phyloP scores from a whole-genome alignment of 768 basidiomycete genomes.

The Pholiota conissans region DNA sequence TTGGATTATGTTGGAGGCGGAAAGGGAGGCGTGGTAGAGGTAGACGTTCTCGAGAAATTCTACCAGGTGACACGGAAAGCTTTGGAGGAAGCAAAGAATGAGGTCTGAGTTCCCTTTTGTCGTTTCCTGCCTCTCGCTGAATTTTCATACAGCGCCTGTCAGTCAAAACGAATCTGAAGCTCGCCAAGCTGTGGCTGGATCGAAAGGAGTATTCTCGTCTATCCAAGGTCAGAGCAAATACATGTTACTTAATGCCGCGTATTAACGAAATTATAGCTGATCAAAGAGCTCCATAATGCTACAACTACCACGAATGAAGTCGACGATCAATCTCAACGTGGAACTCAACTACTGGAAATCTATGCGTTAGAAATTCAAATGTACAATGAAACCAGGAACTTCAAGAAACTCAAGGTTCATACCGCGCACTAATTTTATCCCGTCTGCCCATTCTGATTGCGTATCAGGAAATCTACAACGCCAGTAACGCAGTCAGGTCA shows the following conservation, averaged over 20 bases:
- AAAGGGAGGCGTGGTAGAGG: constrained; percentile 74
- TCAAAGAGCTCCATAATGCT: constrained; percentile 71
- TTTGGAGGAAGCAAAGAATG: constrained; percentile 93
- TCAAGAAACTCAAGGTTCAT: constrained; percentile 89
- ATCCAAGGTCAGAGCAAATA: constrained; percentile 55
- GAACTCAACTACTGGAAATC: constrained; percentile 93
- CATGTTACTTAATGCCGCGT: neutral
- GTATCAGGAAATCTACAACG: constrained; percentile 99
- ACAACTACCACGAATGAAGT: constrained; percentile 62
- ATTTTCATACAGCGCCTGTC: constrained; percentile 68
- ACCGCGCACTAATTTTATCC: neutral
- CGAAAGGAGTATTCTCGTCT: constrained; percentile 87
- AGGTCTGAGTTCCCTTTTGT: constrained; percentile 49
- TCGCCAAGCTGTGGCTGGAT: constrained; percentile 97
- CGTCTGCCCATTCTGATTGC: neutral
- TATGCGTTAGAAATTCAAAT: constrained; percentile 99
- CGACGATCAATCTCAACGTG: constrained; percentile 88
- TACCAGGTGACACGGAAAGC: constrained; percentile 92
- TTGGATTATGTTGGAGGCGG: constrained; percentile 96
- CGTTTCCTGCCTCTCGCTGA: neutral
- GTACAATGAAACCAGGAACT: constrained; percentile 96
- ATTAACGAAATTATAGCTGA: constrained; percentile 47
- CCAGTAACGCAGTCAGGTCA: constrained; percentile 86
- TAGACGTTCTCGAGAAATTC: constrained; percentile 90
- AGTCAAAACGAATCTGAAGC: constrained; percentile 93